Evolutionary conservation across 73 alveolate genomes (phyloP).

Genomic region (Uronychia setigera): DNA sequence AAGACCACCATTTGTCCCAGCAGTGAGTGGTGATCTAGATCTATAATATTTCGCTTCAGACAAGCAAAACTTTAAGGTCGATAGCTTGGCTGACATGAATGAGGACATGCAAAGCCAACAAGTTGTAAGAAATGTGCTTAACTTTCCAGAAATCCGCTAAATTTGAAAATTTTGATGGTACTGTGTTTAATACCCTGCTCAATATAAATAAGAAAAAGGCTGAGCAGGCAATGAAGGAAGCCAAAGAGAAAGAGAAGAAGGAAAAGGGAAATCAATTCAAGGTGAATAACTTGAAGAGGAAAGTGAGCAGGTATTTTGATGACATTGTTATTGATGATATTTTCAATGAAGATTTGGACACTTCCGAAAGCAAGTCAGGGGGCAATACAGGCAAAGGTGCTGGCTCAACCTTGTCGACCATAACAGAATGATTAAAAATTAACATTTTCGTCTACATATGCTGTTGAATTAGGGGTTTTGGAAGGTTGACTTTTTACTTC

Average conservation of each 20-base stretch:
- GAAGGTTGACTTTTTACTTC: background rate
- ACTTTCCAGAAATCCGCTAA: background rate
- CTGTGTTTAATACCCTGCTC: constrained; percentile 18
- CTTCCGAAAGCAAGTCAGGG: too few species aligned
- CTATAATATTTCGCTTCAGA: background rate
- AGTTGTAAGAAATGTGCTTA: background rate
- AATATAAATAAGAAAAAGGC: constrained; percentile 40
- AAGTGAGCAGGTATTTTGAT: background rate
- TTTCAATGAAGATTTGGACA: background rate
- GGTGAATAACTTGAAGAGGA: background rate
- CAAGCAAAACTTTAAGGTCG: background rate
- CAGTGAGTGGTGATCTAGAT: constrained; percentile 47
- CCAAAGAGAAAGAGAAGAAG: background rate
- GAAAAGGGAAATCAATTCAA: background rate
- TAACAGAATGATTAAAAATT: too few species aligned
- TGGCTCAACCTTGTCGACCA: too few species aligned
- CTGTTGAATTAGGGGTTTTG: too few species aligned
- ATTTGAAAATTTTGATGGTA: constrained; percentile 18
- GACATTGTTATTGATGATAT: background rate
- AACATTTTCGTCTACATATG: too few species aligned
- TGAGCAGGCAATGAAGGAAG: constrained; percentile 10
- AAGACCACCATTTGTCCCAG: constrained; percentile 60
- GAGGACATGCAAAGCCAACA: background rate
- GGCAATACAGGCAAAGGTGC: too few species aligned
- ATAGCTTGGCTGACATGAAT: background rate